phyloP scores from a whole-genome alignment of 2,329 filamentous ascomycete species.

The Harringtonia aguacate region DNA sequence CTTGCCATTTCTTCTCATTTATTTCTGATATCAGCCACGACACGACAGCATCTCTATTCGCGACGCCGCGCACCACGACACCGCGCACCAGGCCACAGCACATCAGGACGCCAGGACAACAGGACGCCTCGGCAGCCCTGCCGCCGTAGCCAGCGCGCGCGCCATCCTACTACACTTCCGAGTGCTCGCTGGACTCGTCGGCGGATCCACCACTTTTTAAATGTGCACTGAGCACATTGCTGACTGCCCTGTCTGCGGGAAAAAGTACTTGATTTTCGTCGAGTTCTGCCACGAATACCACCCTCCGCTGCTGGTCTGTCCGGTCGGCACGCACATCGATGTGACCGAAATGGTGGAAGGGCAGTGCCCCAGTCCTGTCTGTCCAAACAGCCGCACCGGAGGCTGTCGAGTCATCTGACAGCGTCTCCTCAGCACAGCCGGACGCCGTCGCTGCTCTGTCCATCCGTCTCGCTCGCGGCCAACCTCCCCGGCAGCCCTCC shows the following conservation, averaged over 20 bases:
- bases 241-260: conserved; percentile 49
- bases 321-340: conserved; percentile 27
- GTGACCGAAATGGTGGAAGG: conserved; percentile 39
- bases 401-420: conserved; percentile 46
- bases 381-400: conserved; percentile 45
- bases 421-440: too few species aligned
- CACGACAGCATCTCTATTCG: too few species aligned
- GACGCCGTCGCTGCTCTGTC: too few species aligned
- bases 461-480: too few species aligned
- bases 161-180: neutral
- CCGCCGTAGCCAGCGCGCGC: too few species aligned
- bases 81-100: too few species aligned
- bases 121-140: too few species aligned
- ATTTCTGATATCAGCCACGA: too few species aligned
- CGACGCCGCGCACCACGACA: too few species aligned
- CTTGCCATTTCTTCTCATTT: too few species aligned
- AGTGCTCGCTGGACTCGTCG: neutral
- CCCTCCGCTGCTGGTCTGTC: conserved; percentile 36
- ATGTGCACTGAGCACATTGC: conserved; percentile 50
- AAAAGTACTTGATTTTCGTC: conserved; percentile 47
- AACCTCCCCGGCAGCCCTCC: too few species aligned
- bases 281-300: conserved; percentile 42
- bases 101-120: too few species aligned
- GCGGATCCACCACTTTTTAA: conserved; percentile 22
- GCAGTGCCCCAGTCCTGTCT: conserved; percentile 47